Evolutionary conservation across 441 rosid genomes (phyloP), one percentile per base, ranked within the genome.

Genomic region (Codiaeum variegatum): DNA sequence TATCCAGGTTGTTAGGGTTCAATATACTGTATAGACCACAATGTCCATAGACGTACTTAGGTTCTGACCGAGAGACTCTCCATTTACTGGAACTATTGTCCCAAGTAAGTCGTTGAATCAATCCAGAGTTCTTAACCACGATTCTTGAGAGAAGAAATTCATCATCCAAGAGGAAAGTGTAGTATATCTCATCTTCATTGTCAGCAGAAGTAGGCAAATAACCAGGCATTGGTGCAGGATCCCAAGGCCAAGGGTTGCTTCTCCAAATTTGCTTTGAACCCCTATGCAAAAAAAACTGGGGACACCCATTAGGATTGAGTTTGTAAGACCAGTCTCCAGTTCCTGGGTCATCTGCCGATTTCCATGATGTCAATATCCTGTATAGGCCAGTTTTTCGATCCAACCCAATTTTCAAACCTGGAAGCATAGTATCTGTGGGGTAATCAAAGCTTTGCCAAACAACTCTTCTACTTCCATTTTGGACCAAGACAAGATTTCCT

Each of bases 361-460:
- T 79, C 86, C 84, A 81, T 1, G 84, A 79, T 7, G 74, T 76
- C 0, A 81, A 11, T 23, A 21, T 5, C 31, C 34, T 24, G 5
- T 56, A 36, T 6, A 67, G n/a, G 6, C 86, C 83, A 0, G 47
- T 68, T 31, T 32, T 67, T 10, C 16, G 3, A 36, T 80, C 56
- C 38, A 61, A 18, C 12, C 86, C 84, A 19, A 73, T 12, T 60
- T 76, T 77, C 80, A 78, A 67, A 11, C 73, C 71, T 0, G 81
- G 71, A 13, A 84, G 56, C 9, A 65, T 4, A 0, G 77, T 69
- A 62, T 79, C 71, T 0, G 82, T 69, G 1, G 78, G 83, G 28
- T 81, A 31, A 47, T 81, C 80, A 55, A 83, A 83, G 62, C 84
- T 83, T 54, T 81, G 77, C 81, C 84, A 84, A 28, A 78, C 21